Base-by-base conservation (phyloP, 495 filamentous ascomycete species). In the Neurospora intermedia region DNA sequence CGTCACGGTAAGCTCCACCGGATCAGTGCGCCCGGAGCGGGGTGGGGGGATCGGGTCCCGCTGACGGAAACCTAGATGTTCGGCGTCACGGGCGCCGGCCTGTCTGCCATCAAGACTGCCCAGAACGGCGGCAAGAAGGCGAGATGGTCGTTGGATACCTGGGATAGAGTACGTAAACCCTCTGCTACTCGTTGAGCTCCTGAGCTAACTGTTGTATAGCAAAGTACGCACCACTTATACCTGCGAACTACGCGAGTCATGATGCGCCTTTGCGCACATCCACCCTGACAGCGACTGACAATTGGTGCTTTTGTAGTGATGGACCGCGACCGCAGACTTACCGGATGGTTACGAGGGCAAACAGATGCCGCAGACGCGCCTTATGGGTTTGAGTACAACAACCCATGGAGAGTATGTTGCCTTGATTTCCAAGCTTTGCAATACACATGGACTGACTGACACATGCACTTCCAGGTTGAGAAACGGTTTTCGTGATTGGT, bases 291-390 rank as follows among this genome's bases (percentile, higher is more conserved):
- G 54, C 54, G 15, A 69, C 81, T 82, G 73, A 81, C 78, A 74
- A 72, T 73, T n/a, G 23, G 18, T 13, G n/a, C 43, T 18, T 39
- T 42, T 69, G 76, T 76, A 98, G 96, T 99, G 96, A 97, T 98
- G 94, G 91, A 98, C 73, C 89, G 96, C 78, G 96, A 99, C 80
- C 85, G 90, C 76, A 87, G 96, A 79, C 87, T 99, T 80, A 99
- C 96, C 69, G 96, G 96, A 74, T 88, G 81, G 69, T 77, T 91
- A 77, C 87, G 96, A 84, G 96, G 94, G 46, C 96, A 99, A 82
- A 91, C 90, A 76, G 92, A 95, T 83, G 91, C 90, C 69, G 85
- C 89, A 69, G 80, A 85, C 73, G 96, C 96, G 43, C 96, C 96
- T 18, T 83, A 87, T 48, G 95, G 94, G 43, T 99, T 96, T 85